These are phyloP conservation scores for Rhodofomes roseus DNA, from an alignment of 1,284 basidiomycete genomes.

Conservation along the genomic window DNA sequence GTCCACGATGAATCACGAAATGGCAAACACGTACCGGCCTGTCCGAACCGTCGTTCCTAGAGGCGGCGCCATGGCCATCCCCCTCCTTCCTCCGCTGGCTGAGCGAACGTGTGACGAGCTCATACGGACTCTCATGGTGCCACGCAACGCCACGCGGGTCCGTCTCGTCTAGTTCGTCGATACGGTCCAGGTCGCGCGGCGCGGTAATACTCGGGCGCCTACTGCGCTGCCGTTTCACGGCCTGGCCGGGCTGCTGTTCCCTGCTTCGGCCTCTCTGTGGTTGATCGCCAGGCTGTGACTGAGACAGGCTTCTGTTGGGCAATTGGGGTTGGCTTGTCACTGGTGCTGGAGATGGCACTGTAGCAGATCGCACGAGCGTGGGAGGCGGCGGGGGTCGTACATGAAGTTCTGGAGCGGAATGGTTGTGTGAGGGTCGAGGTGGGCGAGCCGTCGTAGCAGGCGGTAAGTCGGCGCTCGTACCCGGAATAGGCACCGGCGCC, in stretches of 20 bases:
- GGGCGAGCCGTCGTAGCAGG: conserved; percentile 14
- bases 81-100: conserved; percentile 7
- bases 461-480: neutral
- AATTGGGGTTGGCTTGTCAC: neutral
- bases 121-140: conserved; percentile 69
- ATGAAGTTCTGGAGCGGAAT: conserved; percentile 24
- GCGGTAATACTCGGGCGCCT: conserved; percentile 24
- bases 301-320: conserved; percentile 2
- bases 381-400: conserved; percentile 12
- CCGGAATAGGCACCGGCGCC: neutral
- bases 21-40: neutral
- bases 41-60: neutral
- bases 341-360: conserved; percentile 17
- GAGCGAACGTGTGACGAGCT: conserved; percentile 36
- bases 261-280: conserved; percentile 6
- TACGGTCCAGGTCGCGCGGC: conserved; percentile 52
- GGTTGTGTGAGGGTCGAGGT: conserved; percentile 15
- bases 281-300: neutral
- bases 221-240: conserved; percentile 19
- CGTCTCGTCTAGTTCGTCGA: conserved; percentile 72
- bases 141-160: conserved; percentile 57
- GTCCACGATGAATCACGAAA: neutral
- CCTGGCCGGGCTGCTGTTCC: conserved; percentile 9
- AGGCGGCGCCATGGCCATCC: neutral
- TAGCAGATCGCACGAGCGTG: conserved; percentile 6